Conservation (phyloP, 1,139 yeast species). For the Ogataea hybrid region DNA sequence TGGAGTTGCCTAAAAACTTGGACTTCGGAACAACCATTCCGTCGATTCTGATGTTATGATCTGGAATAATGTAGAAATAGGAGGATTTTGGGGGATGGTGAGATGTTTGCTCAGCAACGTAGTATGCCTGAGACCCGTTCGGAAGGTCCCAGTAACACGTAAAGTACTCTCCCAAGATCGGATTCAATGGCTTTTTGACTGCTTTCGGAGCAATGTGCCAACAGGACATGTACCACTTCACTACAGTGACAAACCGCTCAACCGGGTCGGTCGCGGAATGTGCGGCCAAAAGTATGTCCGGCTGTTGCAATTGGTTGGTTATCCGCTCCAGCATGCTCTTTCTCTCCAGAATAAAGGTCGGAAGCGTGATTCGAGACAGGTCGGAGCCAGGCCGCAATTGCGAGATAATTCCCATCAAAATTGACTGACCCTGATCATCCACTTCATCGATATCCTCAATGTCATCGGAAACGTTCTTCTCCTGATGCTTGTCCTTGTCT, state of each 20-base stretch:
- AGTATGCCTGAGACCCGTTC: conserved; percentile 64
- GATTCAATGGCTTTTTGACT: conserved; percentile 94
- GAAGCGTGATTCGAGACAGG: conserved; percentile 83
- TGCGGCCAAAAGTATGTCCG: conserved; percentile 71
- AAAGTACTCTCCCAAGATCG: conserved; percentile 88
- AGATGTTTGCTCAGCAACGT: conserved; percentile 89
- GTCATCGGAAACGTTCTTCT: conserved; percentile 17
- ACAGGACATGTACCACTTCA: conserved; percentile 87
- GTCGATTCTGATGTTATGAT: conserved; percentile 76
- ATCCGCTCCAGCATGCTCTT: conserved; percentile 96
- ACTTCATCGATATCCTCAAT: conserved; percentile 84
- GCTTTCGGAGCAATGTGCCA: conserved; percentile 99
- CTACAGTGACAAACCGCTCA: conserved; percentile 67
- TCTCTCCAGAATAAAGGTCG: conserved; percentile 91
- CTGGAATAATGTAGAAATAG: conserved; percentile 85
- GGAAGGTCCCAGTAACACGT: conserved; percentile 91
- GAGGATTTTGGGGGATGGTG: conserved; percentile 99
- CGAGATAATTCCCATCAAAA: conserved; percentile 79
- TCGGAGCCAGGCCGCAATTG: conserved; percentile 94
- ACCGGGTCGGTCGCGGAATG: conserved; percentile 56
- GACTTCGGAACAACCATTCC: conserved; percentile 88
- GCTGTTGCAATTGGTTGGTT: conserved; percentile 85
- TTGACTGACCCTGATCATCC: conserved; percentile 85
- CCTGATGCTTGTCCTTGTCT: conserved; percentile 19
- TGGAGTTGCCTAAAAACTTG: conserved; percentile 87